Base-by-base conservation (phyloP, 495 filamentous ascomycete genomes). In the Aspergillus panamensis region DNA sequence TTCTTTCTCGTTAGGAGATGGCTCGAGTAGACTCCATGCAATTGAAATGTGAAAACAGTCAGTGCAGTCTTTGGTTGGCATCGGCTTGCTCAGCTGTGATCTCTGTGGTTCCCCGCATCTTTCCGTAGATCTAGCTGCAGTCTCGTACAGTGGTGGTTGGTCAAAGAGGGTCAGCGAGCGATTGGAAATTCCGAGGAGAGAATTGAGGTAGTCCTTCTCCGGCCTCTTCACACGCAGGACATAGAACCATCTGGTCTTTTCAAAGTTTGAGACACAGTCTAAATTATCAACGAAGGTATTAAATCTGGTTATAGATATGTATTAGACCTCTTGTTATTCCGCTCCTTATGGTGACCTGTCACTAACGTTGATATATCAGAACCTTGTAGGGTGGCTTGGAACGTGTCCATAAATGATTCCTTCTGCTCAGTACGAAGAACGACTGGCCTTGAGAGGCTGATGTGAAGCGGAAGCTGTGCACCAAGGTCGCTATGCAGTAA, bases 171-270 rank as follows among this genome's bases (percentile, higher is more conserved):
- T 69, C 2, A 85, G 83, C 0, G 82, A 73, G 1, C 64, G 68
- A 66, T 97, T 97, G 51, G 84, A 86, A 3, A 84, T 67, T 12
- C 68, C 62, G 3, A 96, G 75, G 2, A 97, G 73, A 21, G 69
- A 63, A 21, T 85, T 83, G 35, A 97, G 70, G 61, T 81, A 75
- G 47, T 87, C 76, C 13, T 80, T 72, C 7, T 60, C 49, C 3
- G 79, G 73, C 56, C 64, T 77, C 42, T 65, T 57, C 19, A 88
- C 74, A 30, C 84, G 74, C 31, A 97, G 66, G 6, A 96, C 91
- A 3, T 96, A 79, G 66, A 98, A 98, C 79, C 92, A 96, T 14
- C 94, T 81, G 19, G 82, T 90, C 14, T 81, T 80, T 64, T 93
- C 89, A 31, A 79, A 77, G 62, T 92, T 92, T 3, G 85, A 70